Evolutionary conservation across 148 eudicot genomes (phyloP).

Genomic region (Rhododendron henanense): DNA sequence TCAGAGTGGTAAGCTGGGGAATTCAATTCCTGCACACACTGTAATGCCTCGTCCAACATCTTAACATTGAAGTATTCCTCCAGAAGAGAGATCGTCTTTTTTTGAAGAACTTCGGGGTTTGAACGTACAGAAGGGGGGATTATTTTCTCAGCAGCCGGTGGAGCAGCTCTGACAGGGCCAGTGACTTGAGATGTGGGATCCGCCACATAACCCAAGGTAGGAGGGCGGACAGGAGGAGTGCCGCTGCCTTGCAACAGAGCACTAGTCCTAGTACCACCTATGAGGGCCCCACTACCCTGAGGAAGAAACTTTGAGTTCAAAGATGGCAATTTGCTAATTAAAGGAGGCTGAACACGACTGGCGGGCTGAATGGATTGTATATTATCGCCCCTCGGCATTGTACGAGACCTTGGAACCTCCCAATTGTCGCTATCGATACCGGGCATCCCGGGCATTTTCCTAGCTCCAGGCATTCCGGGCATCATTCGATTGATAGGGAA

Average conservation of each 20-base stretch:
- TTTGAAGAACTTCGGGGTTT: slow-evolving; percentile 44
- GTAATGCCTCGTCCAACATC: slow-evolving; percentile 74
- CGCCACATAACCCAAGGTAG: slow-evolving; percentile 30
- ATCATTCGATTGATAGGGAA: slow-evolving; percentile 73
- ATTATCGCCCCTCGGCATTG: slow-evolving; percentile 53
- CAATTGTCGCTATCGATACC: slow-evolving; percentile 75
- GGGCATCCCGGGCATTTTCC: slow-evolving; percentile 75
- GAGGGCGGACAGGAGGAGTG: slow-evolving; percentile 36
- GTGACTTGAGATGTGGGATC: slow-evolving; percentile 33
- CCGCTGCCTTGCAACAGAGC: slow-evolving; percentile 79
- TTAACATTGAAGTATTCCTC: slow-evolving; percentile 75
- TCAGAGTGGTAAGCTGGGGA: slow-evolving; percentile 67
- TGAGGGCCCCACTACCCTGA: slow-evolving; percentile 60
- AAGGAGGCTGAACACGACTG: slow-evolving; percentile 50
- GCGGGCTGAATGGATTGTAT: slow-evolving; percentile 19
- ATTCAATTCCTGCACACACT: slow-evolving; percentile 68
- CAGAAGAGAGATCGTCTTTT: slow-evolving; percentile 57
- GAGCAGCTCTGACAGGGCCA: slow-evolving; percentile 23
- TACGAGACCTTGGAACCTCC: slow-evolving; percentile 73
- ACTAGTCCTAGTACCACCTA: slow-evolving; percentile 56
- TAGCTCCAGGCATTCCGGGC: slow-evolving; percentile 84
- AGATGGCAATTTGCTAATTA: slow-evolving; percentile 43
- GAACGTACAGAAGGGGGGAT: slow-evolving; percentile 17
- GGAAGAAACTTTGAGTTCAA: slow-evolving; percentile 63
- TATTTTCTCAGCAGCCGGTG: slow-evolving; percentile 25